These are phyloP conservation scores for Metarhizium sp. DNA, from an alignment of 2,329 filamentous ascomycete genomes.

Conservation along the genomic window DNA sequence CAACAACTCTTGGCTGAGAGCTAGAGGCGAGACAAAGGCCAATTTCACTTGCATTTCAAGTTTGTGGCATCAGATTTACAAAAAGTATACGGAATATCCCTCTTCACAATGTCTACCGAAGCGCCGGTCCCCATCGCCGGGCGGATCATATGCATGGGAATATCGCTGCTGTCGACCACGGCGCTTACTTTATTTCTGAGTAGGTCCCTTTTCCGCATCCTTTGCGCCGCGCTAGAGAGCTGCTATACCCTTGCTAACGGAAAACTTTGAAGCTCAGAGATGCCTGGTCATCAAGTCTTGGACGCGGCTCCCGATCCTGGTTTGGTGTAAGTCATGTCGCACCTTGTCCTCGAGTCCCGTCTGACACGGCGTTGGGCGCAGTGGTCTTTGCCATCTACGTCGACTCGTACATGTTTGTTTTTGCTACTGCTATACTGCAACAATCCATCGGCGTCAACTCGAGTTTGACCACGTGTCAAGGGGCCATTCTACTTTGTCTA, in stretches of 20 bases:
- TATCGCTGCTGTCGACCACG: constrained; percentile 22
- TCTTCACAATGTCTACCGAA: background rate
- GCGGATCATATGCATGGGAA: background rate
- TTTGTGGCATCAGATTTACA: no score
- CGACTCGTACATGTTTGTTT: constrained; percentile 52
- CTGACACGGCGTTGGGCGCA: constrained; percentile 16
- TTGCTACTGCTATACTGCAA: constrained; percentile 46
- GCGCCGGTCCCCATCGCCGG: constrained; percentile 1
- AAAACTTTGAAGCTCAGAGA: constrained; percentile 20
- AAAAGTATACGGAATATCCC: no score
- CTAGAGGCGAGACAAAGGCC: no score
- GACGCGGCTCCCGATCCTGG: constrained; percentile 30
- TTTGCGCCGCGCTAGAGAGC: background rate
- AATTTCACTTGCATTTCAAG: no score
- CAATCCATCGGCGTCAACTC: constrained; percentile 47
- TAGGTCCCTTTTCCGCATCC: constrained; percentile 12
- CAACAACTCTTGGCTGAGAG: no score
- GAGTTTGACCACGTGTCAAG: constrained; percentile 40
- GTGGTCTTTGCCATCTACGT: constrained; percentile 51
- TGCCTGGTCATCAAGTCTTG: constrained; percentile 27
- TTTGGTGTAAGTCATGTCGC: constrained; percentile 28
- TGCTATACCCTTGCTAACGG: no score
- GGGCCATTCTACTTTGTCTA: constrained; percentile 51
- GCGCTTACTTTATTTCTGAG: constrained; percentile 28
- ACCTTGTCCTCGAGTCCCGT: background rate